phyloP scores from a whole-genome alignment of 2,329 filamentous ascomycete genomes.

The Alternaria incomplexa region DNA sequence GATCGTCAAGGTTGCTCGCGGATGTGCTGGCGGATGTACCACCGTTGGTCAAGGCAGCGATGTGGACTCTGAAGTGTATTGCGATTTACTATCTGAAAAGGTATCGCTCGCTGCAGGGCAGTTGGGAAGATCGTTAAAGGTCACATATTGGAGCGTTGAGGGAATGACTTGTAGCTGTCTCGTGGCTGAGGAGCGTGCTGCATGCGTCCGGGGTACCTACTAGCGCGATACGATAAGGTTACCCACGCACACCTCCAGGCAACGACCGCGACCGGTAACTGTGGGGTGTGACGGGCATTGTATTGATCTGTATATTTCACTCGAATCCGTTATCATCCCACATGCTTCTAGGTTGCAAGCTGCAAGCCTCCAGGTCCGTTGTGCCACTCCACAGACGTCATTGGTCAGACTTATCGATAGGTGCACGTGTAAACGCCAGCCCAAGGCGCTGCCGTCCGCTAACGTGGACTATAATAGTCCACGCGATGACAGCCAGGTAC shows the following conservation, averaged over 20 bases:
- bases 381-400: conserved; percentile 9
- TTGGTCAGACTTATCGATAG: conserved; percentile 14
- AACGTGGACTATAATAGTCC: not conserved
- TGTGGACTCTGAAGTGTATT: not conserved
- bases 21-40: conserved; percentile 14
- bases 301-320: not conserved
- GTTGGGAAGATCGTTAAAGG: conserved; percentile 13
- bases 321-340: conserved; percentile 5
- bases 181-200: not conserved
- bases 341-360: not conserved
- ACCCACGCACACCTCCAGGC: conserved; percentile 9
- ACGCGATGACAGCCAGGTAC: conserved; percentile 1
- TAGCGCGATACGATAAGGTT: conserved; percentile 22
- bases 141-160: conserved; percentile 44
- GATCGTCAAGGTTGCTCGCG: conserved; percentile 11
- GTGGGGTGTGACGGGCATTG: not conserved
- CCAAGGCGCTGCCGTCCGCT: not conserved
- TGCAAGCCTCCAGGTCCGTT: not conserved
- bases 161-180: conserved; percentile 18
- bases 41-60: conserved; percentile 20
- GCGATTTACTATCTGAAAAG: conserved; percentile 5
- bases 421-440: conserved; percentile 1
- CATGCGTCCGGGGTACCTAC: not conserved
- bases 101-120: conserved; percentile 32
- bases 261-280: conserved; percentile 3